Evolutionary conservation across 2,329 filamentous ascomycete species (phyloP), one percentile per base, ranked within the genome.

Genomic region (Xylariaceae sp.): DNA sequence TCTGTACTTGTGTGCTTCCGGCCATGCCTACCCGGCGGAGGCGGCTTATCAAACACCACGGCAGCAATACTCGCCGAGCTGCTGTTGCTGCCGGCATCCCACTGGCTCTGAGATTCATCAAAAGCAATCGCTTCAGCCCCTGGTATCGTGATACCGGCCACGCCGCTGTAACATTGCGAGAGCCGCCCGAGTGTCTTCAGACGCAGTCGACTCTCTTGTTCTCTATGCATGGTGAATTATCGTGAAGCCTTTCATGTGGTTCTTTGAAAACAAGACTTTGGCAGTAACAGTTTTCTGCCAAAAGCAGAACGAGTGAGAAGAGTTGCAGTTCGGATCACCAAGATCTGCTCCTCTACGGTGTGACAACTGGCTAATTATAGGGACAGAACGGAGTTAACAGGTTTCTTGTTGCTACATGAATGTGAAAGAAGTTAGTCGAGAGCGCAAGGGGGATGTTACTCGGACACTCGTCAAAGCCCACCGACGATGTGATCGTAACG

Each of bases 131-230:
- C 30, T n/a, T 50, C 37, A 23, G 30, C 18, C 9, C 53, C 45
- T 2, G 56, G 56, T 2, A 30, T 55, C 13, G 10, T 42, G 17
- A 57, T 49, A 50, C 44, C 62, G 17, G 56, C 56, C 6, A 60
- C 58, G 8, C 64, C 57, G 39, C 64, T 58, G 35, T 64, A 65
- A 44, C 52, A 56, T 1, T 53, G 61, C 9, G 66, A 63, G 23
- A 63, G 59, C 15, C 34, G 49, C 1, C 66, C 64, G 2, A 68
- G 57, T 8, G 59, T 53, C 55, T 63, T 60, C 1, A 65, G 58
- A 45, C 64, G 56, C 9, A 62, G n/a, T 7, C 23, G n/a, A 10
- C 63, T 67, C 13, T 66, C 60, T 35, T 49, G 57, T 51, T 30
- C 49, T 48, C 51, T 51, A 45, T 42, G 58, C 13, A 51, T 47